phyloP scores from a whole-genome alignment of 306 rosid species.

The Vachellia collinsii region DNA sequence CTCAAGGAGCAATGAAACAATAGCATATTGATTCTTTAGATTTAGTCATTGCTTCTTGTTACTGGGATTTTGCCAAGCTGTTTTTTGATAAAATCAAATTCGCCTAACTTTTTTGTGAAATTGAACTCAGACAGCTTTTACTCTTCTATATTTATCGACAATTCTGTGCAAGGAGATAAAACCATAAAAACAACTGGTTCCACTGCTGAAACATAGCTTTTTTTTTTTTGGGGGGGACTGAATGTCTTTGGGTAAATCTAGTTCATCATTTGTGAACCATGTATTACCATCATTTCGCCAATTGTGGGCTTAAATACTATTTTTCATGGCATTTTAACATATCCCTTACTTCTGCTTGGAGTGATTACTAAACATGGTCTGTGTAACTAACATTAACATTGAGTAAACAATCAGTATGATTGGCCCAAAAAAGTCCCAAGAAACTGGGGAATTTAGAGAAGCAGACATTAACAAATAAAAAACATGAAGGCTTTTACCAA shows the following conservation, averaged over 20 bases:
- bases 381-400: not conserved
- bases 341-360: not conserved
- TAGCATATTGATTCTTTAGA: not conserved
- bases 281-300: not conserved
- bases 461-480: conserved; percentile 32
- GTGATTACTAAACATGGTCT: not conserved
- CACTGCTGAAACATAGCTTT: not conserved
- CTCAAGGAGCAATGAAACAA: not conserved
- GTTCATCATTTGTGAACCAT: not conserved
- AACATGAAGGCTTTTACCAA: no score
- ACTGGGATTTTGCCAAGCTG: not conserved
- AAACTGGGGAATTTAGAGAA: conserved; percentile 12
- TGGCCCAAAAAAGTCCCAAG: conserved; percentile 11
- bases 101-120: not conserved
- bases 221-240: not conserved
- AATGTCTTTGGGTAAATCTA: not conserved
- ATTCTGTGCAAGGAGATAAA: not conserved
- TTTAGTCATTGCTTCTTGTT: not conserved
- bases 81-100: not conserved
- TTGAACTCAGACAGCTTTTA: not conserved
- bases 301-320: not conserved
- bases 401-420: not conserved
- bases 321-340: not conserved
- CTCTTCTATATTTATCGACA: not conserved
- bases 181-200: not conserved